These are phyloP conservation scores for Phytophthora litchii DNA, from an alignment of 352 stramenopile genomes.

Conservation along the genomic window DNA sequence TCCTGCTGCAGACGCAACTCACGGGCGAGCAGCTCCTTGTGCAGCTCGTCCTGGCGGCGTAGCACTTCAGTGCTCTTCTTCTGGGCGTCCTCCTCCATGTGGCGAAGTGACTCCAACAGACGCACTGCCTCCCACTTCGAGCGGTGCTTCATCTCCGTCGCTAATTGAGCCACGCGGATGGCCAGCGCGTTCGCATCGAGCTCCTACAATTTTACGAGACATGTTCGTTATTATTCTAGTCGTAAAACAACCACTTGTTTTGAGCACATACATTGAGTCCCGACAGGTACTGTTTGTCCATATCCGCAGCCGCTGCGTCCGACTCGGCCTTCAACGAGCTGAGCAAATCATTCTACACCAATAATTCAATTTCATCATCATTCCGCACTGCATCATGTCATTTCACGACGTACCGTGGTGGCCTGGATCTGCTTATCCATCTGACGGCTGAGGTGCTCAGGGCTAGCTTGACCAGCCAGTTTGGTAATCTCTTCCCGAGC, in stretches of 20 bases:
- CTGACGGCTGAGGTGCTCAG: slow-evolving; percentile 46
- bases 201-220: slow-evolving; percentile 40
- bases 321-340: slow-evolving; percentile 68
- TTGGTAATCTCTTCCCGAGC: slow-evolving; percentile 67
- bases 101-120: slow-evolving; percentile 70
- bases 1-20: slow-evolving; percentile 80
- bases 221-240: neutral
- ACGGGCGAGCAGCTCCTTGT: slow-evolving; percentile 80
- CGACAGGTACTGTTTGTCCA: slow-evolving; percentile 82
- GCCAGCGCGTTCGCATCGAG: slow-evolving; percentile 72
- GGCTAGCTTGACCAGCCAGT: slow-evolving; percentile 52
- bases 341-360: slow-evolving; percentile 61
- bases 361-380: slow-evolving; percentile 10
- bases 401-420: slow-evolving; percentile 49
- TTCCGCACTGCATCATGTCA: neutral
- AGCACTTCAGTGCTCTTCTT: slow-evolving; percentile 76
- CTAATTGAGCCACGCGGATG: slow-evolving; percentile 77
- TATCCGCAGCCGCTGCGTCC: slow-evolving; percentile 53
- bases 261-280: slow-evolving; percentile 56
- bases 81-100: slow-evolving; percentile 81
- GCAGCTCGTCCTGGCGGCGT: slow-evolving; percentile 62
- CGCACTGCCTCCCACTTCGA: slow-evolving; percentile 86
- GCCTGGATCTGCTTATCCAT: slow-evolving; percentile 73
- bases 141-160: slow-evolving; percentile 89
- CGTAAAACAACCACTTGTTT: neutral